Evolutionary conservation across 106 monocot species (phyloP).

Genomic region (Vanilla planifolia): DNA sequence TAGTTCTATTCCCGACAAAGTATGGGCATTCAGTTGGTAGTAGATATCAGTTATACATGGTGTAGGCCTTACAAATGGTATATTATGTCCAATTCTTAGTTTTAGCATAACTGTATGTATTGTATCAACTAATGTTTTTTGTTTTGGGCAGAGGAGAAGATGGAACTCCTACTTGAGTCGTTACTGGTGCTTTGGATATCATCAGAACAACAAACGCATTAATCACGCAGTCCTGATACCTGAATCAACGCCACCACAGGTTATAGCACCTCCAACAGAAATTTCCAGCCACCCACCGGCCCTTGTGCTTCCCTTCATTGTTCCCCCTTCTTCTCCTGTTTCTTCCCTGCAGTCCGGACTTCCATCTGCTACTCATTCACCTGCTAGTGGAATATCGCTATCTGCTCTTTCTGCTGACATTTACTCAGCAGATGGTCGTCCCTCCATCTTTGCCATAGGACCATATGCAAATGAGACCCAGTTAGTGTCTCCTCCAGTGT

Average conservation of each 20-base stretch:
- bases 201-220: constrained; percentile 40
- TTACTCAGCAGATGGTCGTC: constrained; percentile 47
- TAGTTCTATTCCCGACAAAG: too few relatives aligned
- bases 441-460: constrained; percentile 74
- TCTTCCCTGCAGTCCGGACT: constrained; percentile 79
- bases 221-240: constrained; percentile 64
- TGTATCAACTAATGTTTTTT: too few relatives aligned
- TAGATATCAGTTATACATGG: too few relatives aligned
- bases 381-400: constrained; percentile 36
- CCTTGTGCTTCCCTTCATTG: constrained; percentile 47
- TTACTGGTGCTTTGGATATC: constrained; percentile 86
- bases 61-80: too few relatives aligned
- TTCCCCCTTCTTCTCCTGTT: constrained; percentile 87
- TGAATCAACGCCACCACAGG: constrained; percentile 16
- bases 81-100: too few relatives aligned
- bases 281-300: constrained; percentile 27
- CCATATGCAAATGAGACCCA: constrained; percentile 93
- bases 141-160: constrained; percentile 61
- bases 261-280: constrained; percentile 18
- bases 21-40: too few relatives aligned
- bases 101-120: too few relatives aligned
- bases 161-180: constrained; percentile 54
- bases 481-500: constrained; percentile 85
- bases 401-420: constrained; percentile 40
- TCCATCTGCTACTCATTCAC: constrained; percentile 58